A percentile compares a stretch with the other conserved stretches of the same genome.
Conservation (phyloP, 441 rosid genomes). For the Populus hybrid region DNA sequence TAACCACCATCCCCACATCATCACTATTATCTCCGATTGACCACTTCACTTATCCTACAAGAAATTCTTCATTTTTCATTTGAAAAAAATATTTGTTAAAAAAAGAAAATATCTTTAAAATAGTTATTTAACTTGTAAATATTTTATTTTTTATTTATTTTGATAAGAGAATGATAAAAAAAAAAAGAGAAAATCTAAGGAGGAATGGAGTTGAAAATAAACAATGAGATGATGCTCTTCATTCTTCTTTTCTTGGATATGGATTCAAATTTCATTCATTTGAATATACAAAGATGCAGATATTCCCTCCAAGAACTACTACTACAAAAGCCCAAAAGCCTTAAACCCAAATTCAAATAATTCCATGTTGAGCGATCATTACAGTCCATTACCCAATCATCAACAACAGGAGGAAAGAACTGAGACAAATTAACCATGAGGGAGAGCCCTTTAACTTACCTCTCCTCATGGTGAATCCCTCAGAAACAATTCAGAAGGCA, state of each 20-base stretch:
- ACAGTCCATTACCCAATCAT: background rate
- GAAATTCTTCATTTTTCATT: no score
- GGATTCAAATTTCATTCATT: background rate
- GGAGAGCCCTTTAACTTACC: background rate
- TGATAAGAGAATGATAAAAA: background rate
- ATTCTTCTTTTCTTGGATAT: background rate
- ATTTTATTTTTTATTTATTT: no score
- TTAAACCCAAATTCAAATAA: background rate
- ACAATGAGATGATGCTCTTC: background rate
- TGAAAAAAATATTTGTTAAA: no score
- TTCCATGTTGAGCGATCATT: background rate
- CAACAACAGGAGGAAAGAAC: background rate
- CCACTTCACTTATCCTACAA: no score
- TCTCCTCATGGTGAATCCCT: background rate
- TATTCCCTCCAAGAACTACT: background rate
- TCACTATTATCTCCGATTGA: no score
- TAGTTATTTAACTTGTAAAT: no score
- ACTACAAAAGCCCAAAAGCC: background rate
- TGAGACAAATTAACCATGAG: background rate
- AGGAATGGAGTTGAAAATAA: background rate
- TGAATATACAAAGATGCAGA: background rate
- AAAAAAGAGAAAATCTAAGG: no score
- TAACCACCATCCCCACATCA: no score
- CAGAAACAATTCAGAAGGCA: constrained; percentile 8
- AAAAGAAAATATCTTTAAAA: no score